Base-by-base conservation (phyloP, 148 eudicot genomes). In the Fagopyrum esculentum region DNA sequence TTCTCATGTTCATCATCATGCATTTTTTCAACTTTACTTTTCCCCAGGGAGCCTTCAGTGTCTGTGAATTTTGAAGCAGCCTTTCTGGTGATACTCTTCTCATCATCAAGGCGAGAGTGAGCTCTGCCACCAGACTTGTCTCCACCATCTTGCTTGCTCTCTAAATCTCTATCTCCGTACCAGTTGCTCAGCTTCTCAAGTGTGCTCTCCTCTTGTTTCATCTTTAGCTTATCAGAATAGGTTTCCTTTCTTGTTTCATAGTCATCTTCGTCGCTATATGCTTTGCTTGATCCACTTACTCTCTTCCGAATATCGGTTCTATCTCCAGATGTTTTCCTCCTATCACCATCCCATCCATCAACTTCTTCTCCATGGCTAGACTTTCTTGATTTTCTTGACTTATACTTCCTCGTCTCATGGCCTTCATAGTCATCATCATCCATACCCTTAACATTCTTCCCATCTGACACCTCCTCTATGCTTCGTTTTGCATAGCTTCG, bases 111-210 rank as follows among this genome's bases (percentile, higher is more conserved):
- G n/a, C n/a, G n/a, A n/a, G n/a, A n/a, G n/a, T n/a, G n/a, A n/a
- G n/a, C n/a, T n/a, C n/a, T n/a, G n/a, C 43, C 46, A 19, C 81
- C 86, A n/a, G 84, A 80, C 85, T 81, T 86, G 73, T 80, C 89
- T 68, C 86, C 83, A 43, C 83, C 81, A 74, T 81, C 96, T 78
- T 77, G 86, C 82, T 78, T 83, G 71, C 79, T 84, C 77, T 91
- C 91, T 60, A 77, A 74, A 73, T 87, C 97, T 73, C 90, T 89
- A 66, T 92, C 97, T 74, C 84, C 87, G 79, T 95, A 95, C 93
- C 96, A 90, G 81, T 80, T 86, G 82, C 96, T 95, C 77, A 92
- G 72, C 54, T 82, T 90, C 73, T 92, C 96, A 75, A 95, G 75
- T 48, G 97, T 79, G 70, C 87, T 92, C 80, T 82, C 92, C 76